phyloP scores from a whole-genome alignment of 495 filamentous ascomycete genomes.

The Penicillium maclennaniae region DNA sequence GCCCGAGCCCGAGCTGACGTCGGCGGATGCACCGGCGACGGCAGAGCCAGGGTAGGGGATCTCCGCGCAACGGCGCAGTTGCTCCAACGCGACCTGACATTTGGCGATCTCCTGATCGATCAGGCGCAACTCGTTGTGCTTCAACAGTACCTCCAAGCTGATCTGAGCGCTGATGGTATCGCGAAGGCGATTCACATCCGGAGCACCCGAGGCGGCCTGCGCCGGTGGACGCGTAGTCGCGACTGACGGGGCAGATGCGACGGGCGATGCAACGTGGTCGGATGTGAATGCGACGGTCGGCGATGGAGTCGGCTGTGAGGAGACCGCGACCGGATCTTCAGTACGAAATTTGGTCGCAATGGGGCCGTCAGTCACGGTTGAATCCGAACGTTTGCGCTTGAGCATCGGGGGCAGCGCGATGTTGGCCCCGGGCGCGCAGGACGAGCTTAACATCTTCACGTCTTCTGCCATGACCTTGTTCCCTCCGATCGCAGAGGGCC shows the following conservation, averaged over 20 bases:
- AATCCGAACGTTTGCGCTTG: constrained; percentile 54
- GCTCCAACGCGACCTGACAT: constrained; percentile 92
- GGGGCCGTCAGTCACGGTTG: constrained; percentile 32
- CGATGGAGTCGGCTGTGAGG: constrained; percentile 9
- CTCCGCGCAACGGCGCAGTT: constrained; percentile 84
- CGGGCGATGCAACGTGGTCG: constrained; percentile 2
- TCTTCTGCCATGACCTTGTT: constrained; percentile 51
- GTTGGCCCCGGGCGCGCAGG: constrained; percentile 37
- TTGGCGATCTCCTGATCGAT: constrained; percentile 97
- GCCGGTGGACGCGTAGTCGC: constrained; percentile 12
- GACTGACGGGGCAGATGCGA: constrained; percentile 10
- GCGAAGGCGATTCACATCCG: constrained; percentile 46
- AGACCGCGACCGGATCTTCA: constrained; percentile 18
- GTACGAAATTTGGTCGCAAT: constrained; percentile 31
- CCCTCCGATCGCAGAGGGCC: constrained; percentile 53
- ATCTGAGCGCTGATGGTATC: constrained; percentile 81
- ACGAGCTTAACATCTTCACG: constrained; percentile 41
- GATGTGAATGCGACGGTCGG: constrained; percentile 5
- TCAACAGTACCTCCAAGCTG: constrained; percentile 85
- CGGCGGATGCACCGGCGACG: constrained; percentile 55
- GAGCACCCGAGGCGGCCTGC: constrained; percentile 22
- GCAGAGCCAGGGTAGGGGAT: constrained; percentile 77
- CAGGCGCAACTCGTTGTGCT: constrained; percentile 87
- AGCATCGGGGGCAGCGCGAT: constrained; percentile 35
- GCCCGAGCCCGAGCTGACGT: constrained; percentile 69